Evolutionary conservation across 495 filamentous ascomycete species (phyloP).

Genomic region (Aspergillus diversus): DNA sequence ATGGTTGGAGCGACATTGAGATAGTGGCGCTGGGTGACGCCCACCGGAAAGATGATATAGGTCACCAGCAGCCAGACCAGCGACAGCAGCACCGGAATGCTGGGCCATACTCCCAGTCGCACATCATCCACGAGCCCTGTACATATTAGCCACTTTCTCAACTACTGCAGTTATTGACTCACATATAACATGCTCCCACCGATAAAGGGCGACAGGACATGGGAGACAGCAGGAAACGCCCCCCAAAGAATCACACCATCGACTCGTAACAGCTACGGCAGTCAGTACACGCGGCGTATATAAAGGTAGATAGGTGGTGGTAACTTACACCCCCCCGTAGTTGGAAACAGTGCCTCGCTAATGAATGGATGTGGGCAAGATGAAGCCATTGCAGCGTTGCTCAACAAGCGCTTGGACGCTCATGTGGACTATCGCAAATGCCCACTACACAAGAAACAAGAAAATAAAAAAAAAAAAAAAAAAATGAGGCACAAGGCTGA

Average conservation of each 20-base stretch:
- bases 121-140: constrained; percentile 10
- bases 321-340: constrained; percentile 7
- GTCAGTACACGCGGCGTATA: too few species aligned
- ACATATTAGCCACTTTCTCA: neutral
- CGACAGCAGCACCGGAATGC: constrained; percentile 12
- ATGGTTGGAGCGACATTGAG: constrained; percentile 11
- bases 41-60: constrained; percentile 8
- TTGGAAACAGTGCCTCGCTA: constrained; percentile 9
- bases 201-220: neutral
- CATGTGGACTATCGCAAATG: constrained; percentile 1
- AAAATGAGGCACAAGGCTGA: neutral
- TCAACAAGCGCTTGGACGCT: constrained; percentile 1
- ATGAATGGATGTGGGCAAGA: constrained; percentile 11
- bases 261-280: neutral
- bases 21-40: constrained; percentile 7
- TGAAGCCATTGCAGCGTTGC: constrained; percentile 4
- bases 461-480: neutral
- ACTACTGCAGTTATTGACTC: neutral
- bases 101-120: constrained; percentile 11
- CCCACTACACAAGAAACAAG: neutral
- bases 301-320: too few species aligned
- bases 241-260: constrained; percentile 8
- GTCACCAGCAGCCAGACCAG: constrained; percentile 11
- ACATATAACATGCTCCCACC: constrained; percentile 12
- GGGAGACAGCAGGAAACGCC: constrained; percentile 11